These are phyloP conservation scores for Arabis alpina DNA, from an alignment of 345 rosid genomes.

Conservation along the genomic window DNA sequence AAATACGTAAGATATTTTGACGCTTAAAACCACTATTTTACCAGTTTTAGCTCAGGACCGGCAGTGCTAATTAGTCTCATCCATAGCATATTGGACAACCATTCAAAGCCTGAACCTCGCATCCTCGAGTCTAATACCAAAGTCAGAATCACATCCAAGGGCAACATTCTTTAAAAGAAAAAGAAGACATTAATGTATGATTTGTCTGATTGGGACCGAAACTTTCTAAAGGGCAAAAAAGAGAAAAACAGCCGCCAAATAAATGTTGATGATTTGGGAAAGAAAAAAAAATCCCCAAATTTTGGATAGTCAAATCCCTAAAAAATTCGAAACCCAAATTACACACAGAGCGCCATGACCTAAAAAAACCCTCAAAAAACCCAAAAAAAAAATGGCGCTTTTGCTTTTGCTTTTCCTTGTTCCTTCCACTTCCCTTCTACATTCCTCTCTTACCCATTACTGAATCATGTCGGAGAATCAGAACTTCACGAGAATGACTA, in stretches of 20 bases:
- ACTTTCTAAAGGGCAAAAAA: conserved; percentile 8
- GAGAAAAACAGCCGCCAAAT: conserved; percentile 22
- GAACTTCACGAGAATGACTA: conserved; percentile 37
- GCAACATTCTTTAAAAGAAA: no score
- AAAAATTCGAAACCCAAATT: conserved; percentile 18
- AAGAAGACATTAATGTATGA: no score
- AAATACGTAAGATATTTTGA: no score
- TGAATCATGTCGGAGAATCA: conserved; percentile 39
- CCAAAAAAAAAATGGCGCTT: conserved; percentile 34
- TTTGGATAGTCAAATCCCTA: conserved; percentile 30
- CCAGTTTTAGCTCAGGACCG: no score
- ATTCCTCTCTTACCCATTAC: background rate
- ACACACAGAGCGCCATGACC: conserved; percentile 35
- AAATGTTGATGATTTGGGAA: background rate
- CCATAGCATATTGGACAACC: no score
- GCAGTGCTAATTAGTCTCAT: no score
- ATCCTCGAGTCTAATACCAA: no score
- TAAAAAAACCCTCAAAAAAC: background rate
- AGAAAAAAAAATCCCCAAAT: background rate
- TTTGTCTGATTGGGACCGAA: background rate
- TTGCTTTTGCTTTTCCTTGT: background rate
- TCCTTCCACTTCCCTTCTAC: background rate
- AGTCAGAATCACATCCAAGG: no score
- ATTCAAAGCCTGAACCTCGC: no score
- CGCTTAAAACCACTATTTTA: no score